Conservation (phyloP, 306 rosid species). For the Cicer pinnatifidum region DNA sequence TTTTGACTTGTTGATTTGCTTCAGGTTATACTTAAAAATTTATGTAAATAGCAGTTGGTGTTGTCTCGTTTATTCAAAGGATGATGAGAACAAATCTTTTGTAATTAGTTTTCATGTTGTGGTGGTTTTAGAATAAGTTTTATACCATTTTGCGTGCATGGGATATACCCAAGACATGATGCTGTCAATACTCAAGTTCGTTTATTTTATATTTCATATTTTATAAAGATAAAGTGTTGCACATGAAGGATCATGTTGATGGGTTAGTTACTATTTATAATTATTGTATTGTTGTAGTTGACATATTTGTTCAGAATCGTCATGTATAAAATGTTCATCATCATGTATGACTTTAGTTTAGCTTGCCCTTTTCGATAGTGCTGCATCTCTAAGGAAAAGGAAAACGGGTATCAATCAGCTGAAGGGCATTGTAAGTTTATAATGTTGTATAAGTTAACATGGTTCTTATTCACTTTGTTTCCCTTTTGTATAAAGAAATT, state of each 20-base stretch:
- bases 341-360: slow-evolving; percentile 14
- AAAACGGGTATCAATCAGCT: neutral
- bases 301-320: neutral
- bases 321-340: slow-evolving; percentile 33
- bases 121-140: slow-evolving; percentile 48
- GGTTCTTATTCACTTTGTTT: neutral
- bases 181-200: slow-evolving; percentile 37
- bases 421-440: slow-evolving; percentile 31
- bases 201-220: neutral
- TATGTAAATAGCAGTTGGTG: slow-evolving; percentile 52
- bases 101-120: slow-evolving; percentile 47
- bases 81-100: slow-evolving; percentile 42
- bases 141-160: slow-evolving; percentile 31
- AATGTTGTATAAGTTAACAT: slow-evolving; percentile 14
- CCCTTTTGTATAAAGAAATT: neutral
- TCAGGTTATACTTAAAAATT: slow-evolving; percentile 47
- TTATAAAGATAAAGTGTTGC: neutral
- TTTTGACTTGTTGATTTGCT: slow-evolving; percentile 49
- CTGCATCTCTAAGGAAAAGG: slow-evolving; percentile 18
- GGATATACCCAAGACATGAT: slow-evolving; percentile 38
- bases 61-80: slow-evolving; percentile 44
- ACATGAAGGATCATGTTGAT: slow-evolving; percentile 28
- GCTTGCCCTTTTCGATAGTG: neutral
- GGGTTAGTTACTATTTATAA: slow-evolving; percentile 16
- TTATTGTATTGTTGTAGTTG: slow-evolving; percentile 9